Conservation (phyloP, 2,329 filamentous ascomycete genomes). For the Colletotrichum nymphaeae region DNA sequence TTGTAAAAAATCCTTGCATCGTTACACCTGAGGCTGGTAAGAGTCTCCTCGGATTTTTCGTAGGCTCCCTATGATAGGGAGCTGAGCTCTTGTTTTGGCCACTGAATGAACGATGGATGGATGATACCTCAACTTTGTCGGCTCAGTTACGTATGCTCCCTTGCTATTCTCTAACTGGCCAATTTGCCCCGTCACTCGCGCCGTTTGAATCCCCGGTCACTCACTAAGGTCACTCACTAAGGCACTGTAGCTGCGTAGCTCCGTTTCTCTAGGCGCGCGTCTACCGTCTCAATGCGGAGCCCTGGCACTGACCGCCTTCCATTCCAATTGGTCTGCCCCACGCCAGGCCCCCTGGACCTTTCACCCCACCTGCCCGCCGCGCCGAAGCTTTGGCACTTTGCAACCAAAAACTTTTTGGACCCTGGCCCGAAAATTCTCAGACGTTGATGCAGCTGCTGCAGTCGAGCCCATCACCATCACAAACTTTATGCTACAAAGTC, state of each 20-base stretch:
- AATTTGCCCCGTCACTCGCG: not conserved
- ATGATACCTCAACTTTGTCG: no score
- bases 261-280: constrained; percentile 36
- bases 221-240: not conserved
- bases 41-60: no score
- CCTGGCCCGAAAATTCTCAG: constrained; percentile 29
- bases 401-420: constrained; percentile 1
- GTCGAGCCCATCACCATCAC: constrained; percentile 5
- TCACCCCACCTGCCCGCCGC: constrained; percentile 25
- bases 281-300: constrained; percentile 11
- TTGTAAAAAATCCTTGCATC: no score
- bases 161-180: not conserved
- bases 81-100: no score
- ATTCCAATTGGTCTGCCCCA: constrained; percentile 18
- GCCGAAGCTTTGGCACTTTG: constrained; percentile 22
- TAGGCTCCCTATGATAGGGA: no score
- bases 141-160: no score
- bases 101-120: no score
- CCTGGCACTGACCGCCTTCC: not conserved
- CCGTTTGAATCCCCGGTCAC: not conserved
- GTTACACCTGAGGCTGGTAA: no score
- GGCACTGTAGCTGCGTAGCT: not conserved
- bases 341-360: not conserved
- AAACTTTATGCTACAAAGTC: constrained; percentile 6
- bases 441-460: constrained; percentile 15